These are phyloP conservation scores for Waltergamsia citrina DNA, from an alignment of 2,329 filamentous ascomycete genomes.

Conservation along the genomic window DNA sequence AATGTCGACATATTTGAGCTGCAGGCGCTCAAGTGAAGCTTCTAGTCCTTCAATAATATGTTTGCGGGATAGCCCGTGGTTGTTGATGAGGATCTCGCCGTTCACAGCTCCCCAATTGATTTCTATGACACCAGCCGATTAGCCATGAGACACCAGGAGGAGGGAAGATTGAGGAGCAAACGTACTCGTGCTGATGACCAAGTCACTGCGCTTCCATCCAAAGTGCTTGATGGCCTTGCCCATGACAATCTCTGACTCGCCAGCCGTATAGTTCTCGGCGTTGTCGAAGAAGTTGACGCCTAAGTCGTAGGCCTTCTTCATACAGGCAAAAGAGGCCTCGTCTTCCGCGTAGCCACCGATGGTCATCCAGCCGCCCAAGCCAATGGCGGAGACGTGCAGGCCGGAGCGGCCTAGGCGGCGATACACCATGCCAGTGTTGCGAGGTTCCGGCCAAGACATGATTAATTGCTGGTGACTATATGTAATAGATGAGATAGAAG, in stretches of 20 bases:
- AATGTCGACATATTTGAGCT: constrained; percentile 55
- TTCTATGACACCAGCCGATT: no score
- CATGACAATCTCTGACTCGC: constrained; percentile 56
- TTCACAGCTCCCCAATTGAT: constrained; percentile 57
- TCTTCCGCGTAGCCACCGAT: constrained; percentile 58
- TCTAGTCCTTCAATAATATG: constrained; percentile 50
- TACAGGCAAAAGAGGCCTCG: constrained; percentile 49
- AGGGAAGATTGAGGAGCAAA: not conserved
- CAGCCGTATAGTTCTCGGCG: constrained; percentile 50
- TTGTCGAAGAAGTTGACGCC: constrained; percentile 57
- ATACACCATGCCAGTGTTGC: constrained; percentile 33
- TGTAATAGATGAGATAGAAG: not conserved
- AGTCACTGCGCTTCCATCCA: constrained; percentile 51
- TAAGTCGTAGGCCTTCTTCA: constrained; percentile 51
- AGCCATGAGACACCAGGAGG: not conserved
- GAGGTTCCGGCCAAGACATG: constrained; percentile 33
- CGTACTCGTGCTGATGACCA: constrained; percentile 48
- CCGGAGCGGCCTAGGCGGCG: constrained; percentile 40
- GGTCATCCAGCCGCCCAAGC: constrained; percentile 56
- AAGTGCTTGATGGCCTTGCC: constrained; percentile 51
- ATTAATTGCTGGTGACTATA: not conserved
- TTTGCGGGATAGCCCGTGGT: constrained; percentile 56
- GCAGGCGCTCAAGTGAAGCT: constrained; percentile 45
- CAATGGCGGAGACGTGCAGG: constrained; percentile 58
- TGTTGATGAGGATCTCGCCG: constrained; percentile 54